phyloP scores from a whole-genome alignment of 768 basidiomycete species.

The Leccinum imitatum region DNA sequence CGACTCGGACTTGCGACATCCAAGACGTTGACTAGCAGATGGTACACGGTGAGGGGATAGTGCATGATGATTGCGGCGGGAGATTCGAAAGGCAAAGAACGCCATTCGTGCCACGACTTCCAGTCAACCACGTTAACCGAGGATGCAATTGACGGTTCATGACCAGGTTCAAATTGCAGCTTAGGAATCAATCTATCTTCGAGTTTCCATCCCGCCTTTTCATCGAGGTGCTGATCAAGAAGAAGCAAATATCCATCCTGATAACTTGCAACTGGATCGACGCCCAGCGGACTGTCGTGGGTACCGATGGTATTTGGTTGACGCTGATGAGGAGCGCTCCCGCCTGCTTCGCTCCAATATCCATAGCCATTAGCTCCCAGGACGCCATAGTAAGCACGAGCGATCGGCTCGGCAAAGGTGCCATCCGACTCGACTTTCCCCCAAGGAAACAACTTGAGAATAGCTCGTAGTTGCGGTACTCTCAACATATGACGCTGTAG shows the following conservation, averaged over 20 bases:
- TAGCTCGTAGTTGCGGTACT: constrained; percentile 32
- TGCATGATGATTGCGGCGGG: constrained; percentile 46
- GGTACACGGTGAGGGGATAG: constrained; percentile 43
- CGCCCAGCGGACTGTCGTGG: constrained; percentile 1
- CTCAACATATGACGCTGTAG: constrained; percentile 39
- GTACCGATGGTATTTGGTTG: constrained; percentile 18
- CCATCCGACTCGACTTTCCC: constrained; percentile 43
- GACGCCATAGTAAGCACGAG: constrained; percentile 37
- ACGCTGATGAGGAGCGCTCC: constrained; percentile 31
- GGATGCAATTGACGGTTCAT: constrained; percentile 29
- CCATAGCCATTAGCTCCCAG: constrained; percentile 41
- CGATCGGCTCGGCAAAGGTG: constrained; percentile 35
- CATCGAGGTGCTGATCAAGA: constrained; percentile 30
- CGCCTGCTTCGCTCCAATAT: constrained; percentile 42
- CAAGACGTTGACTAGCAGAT: constrained; percentile 37
- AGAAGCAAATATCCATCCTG: constrained; percentile 36
- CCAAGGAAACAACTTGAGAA: constrained; percentile 42
- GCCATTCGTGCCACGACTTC: constrained; percentile 47
- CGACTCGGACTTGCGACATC: constrained; percentile 27
- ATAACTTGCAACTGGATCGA: constrained; percentile 24
- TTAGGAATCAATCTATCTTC: constrained; percentile 35
- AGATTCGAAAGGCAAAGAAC: constrained; percentile 41
- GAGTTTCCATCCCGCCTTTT: constrained; percentile 38
- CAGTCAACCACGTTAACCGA: constrained; percentile 37
- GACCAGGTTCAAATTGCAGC: constrained; percentile 28